Evolutionary conservation across 306 rosid genomes (phyloP), one percentile per base, ranked within the genome.

Genomic region (Gynostemma pentaphyllum): DNA sequence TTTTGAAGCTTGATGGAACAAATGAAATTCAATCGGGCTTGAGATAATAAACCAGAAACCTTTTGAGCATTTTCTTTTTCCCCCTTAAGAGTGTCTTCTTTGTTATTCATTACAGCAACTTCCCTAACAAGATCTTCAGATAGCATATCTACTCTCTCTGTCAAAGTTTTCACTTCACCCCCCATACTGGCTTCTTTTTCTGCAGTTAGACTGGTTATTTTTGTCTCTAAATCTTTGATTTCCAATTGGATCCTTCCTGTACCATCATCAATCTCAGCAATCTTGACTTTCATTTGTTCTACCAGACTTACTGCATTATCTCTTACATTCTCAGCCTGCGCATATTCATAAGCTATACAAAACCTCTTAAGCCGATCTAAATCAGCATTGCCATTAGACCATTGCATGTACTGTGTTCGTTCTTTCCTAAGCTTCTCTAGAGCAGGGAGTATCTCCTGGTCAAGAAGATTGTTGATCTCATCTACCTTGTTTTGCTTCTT

Each of bases 401-500:
- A 92, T 62, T 88, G 96, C 99, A 92, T 92, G 68, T 92, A 88
- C 57, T 88, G 99, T 4, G 78, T 77, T 78, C 92, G 78, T 82
- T 92, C 99, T 77, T 80, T 88, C 82, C 99, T 84, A 64, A 92
- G 77, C 82, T 88, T 92, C 77, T 92, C 99, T 74, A 92, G 75
- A 30, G 99, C 99, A 68, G 96, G 99, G 72, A 92, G 72, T 84
- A 88, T 92, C 75, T 92, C 99, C 71, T 76, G 87, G 68, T 92
- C 99, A 68, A 92, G 99, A 78, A 92, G 99, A 56, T 79, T 92
- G 82, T 92, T 86, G 27, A 92, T 88, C 81, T 88, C 99, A 61
- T 92, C 99, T 56, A 92, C 96, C 86, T 92, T 92, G 40, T 81
- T 82, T 75, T 92, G 99, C 85, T 92, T 92, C 95, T 88, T 92